Base-by-base conservation (phyloP, 306 rosid genomes). In the Pyrus pyrifolia region DNA sequence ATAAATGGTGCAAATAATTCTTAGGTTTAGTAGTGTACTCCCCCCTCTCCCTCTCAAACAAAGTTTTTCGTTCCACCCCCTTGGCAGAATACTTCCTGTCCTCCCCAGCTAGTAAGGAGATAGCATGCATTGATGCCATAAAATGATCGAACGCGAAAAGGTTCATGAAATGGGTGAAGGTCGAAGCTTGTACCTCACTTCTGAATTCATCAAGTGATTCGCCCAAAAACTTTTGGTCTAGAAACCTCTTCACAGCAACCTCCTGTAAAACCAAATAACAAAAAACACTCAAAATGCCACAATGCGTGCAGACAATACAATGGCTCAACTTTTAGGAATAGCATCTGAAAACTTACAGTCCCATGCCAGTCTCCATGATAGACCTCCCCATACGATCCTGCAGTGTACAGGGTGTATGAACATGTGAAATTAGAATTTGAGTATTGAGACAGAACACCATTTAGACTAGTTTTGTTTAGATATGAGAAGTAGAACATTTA, bases 371-470 rank as follows among this genome's bases (percentile, higher is more conserved):
- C 98, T 71, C 97, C 97, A 23, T 82, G 97, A 81, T 92, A 90
- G 55, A 95, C 98, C 90, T 95, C 98, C 65, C 98, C 98, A 79
- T 95, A 95, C n/a, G 97, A 90, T 79, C 98, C 98, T 95, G 84
- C 84, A 90, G 67, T 65, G 60, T 61, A 81, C 73, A 72, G 63
- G 35, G 78, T 21, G 62, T 59, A 76, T 80, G 59, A 82, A 70
- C 19, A 67, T 49, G 64, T 71, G 75, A 71, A 83, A 83, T 67
- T 66, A 73, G 67, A 79, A 46, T 35, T 52, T 33, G 49, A 53
- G 62, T 27, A 68, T 35, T 35, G 18, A 55, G 21, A 51, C 21
- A 6, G 72, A 60, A 78, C 80, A 59, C 78, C 70, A 77, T 49
- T 76, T 33, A 30, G 81, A 70, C 33, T 52, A 81, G 58, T 67